Base-by-base conservation (phyloP, 129 eudicot genomes). In the Artemisia argyi region DNA sequence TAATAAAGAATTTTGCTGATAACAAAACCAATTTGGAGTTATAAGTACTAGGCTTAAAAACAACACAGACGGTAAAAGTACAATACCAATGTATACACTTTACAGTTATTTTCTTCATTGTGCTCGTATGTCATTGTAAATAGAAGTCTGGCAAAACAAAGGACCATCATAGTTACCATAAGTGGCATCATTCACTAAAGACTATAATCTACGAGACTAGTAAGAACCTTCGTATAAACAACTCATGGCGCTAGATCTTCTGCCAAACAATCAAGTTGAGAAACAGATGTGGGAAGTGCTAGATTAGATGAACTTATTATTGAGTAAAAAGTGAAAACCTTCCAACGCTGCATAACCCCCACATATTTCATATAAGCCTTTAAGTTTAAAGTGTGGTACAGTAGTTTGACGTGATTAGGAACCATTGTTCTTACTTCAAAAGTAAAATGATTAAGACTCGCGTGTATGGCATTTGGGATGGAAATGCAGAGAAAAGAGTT, bases 11-110 rank as follows among this genome's bases (percentile, higher is more conserved):
- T n/a, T 18, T 75, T 75, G 18, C 73, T 42, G 55, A 64, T 12
- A 63, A 51, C 11, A 19, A 3, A 18, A 17, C 44, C 53, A 73
- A 19, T 18, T 66, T 39, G 18, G 53, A 30, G 16, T 19, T 32
- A 64, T 39, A 64, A 65, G 65, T 15, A 51, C 30, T 6, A 65
- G 42, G 18, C 63, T 73, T 63, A 39, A 63, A 63, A 20, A 20
- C 52, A 49, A 62, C n/a, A 49, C 63, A 8, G 13, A 52, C 11
- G 44, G 39, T 71, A 0, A 28, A 24, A 49, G 62, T 18, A 28
- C 17, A 4, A 69, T 6, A 15, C 35, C 28, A 4, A 11, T 7
- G 26, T 7, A 68, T 17, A 3, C 7, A 52, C 18, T 52, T 52
- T 12, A 13, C 6, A 4, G 8, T 52, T 17, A 15, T 0, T 5